Base-by-base conservation (phyloP, 2,329 filamentous ascomycete species). In the Neofusicoccum parvum region DNA sequence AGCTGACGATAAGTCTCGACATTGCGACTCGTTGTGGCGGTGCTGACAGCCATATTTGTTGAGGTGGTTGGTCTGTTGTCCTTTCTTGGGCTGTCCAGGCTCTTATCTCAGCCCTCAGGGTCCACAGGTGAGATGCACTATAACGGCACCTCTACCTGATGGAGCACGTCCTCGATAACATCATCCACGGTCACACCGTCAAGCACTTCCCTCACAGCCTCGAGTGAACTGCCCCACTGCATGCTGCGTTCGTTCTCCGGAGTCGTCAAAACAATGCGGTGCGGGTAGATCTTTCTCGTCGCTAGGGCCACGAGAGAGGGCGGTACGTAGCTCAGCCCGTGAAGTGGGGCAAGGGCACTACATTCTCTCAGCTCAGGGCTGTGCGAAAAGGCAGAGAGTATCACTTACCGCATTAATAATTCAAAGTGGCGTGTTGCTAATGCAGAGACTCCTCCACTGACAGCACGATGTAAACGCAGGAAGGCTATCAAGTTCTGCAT, bases 401-500 rank as follows among this genome's bases (percentile, higher is more conserved):
- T 27, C 36, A 70, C 81, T 70, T 73, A 88, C 80, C 84, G 87
- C 68, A 87, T 82, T 50, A 97, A 82, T 68, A 85, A 83, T 49
- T 87, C 84, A 65, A 98, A 89, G 72, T 97, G 90, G 54, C 87
- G 87, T 1, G 93, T 97, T 0, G 93, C 92, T 45, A 85, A 79
- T 0, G 94, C 90, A 12, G 92, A 90, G 59, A 96, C 86, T 48
- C 93, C 92, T 14, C 90, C 87, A 17, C 86, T 86, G 32, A 97
- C 91, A 56, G 92, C 94, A 62, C 94, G 90, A 78, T 96, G 94
- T 75, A 96, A 86, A 34, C 95, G 89, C 70, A 98, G 84, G 75
- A 96, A 97, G 3, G 93, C 87, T 59, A 94, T 82, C 43, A 98
- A 87, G 77, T 98, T 94, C 82, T 94, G 90, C 66, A 94, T 85